Evolutionary conservation across 345 rosid species (phyloP).

Genomic region (Linum tenue): DNA sequence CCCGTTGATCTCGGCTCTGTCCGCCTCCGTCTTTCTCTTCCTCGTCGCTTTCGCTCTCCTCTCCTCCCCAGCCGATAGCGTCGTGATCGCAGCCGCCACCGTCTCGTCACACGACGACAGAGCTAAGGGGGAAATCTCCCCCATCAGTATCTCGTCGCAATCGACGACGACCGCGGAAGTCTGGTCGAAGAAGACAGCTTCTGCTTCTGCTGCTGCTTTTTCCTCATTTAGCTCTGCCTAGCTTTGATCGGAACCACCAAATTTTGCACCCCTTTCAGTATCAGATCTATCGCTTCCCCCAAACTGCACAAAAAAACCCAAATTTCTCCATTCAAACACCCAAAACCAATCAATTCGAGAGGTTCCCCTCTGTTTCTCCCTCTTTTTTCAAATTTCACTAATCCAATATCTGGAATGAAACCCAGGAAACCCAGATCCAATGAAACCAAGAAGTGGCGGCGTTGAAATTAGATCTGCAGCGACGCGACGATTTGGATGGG

Average conservation of each 20-base stretch:
- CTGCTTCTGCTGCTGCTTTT: slow-evolving; percentile 41
- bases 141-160: slow-evolving; percentile 42
- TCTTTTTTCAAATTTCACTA: too few species aligned
- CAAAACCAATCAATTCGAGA: not conserved
- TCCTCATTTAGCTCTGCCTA: slow-evolving; percentile 14
- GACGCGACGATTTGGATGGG: too few species aligned
- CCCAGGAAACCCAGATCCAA: too few species aligned
- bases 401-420: too few species aligned
- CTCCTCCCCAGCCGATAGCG: slow-evolving; percentile 67
- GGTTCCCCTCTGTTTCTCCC: too few species aligned
- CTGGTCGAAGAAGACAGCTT: slow-evolving; percentile 69
- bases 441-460: too few species aligned
- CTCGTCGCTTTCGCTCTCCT: too few species aligned
- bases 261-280: slow-evolving; percentile 47
- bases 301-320: slow-evolving; percentile 24
- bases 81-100: slow-evolving; percentile 44
- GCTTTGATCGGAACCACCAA: slow-evolving; percentile 36
- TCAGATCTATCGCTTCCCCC: slow-evolving; percentile 43
- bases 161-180: slow-evolving; percentile 72
- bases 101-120: slow-evolving; percentile 13
- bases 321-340: not conserved
- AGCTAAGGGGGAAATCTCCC: slow-evolving; percentile 72
- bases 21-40: too few species aligned
- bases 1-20: too few species aligned
- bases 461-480: too few species aligned